A percentile compares a stretch with the other conserved stretches of the same genome.
Evolutionary conservation across 2,329 filamentous ascomycete genomes (phyloP).

Genomic region (Chaetomium globosum): DNA sequence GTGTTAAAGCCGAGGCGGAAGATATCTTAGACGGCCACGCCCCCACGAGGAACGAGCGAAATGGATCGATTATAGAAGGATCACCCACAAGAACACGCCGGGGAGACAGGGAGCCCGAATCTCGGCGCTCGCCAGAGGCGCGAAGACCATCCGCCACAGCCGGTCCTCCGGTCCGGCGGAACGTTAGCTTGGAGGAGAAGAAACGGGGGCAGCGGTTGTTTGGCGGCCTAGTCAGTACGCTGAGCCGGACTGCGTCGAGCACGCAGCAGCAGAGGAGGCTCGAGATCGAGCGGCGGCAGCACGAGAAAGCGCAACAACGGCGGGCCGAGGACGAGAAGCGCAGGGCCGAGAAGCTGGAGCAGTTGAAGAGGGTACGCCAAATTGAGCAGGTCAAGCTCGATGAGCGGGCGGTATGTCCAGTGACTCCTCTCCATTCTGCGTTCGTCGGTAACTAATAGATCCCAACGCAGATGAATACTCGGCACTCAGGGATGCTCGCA

Average conservation of each 20-base stretch:
- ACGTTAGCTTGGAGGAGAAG: slow-evolving; percentile 70
- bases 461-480: slow-evolving; percentile 66
- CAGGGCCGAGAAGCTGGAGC: slow-evolving; percentile 66
- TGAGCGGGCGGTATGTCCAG: slow-evolving; percentile 67
- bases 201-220: slow-evolving; percentile 85
- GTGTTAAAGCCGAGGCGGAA: background rate
- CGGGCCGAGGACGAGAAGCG: slow-evolving; percentile 70
- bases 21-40: background rate
- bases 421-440: background rate
- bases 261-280: slow-evolving; percentile 68
- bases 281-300: slow-evolving; percentile 81
- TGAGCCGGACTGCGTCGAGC: slow-evolving; percentile 70
- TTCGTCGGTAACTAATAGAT: slow-evolving; percentile 35
- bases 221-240: slow-evolving; percentile 74
- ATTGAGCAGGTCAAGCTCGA: slow-evolving; percentile 75
- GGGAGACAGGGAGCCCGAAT: background rate
- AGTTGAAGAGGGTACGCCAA: slow-evolving; percentile 62
- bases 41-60: background rate
- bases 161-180: slow-evolving; percentile 43
- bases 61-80: background rate
- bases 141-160: slow-evolving; percentile 20
- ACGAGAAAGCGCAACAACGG: slow-evolving; percentile 73
- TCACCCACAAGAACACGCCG: slow-evolving; percentile 11
- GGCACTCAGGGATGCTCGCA: slow-evolving; percentile 71
- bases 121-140: slow-evolving; percentile 20